These are phyloP conservation scores for Sextonia rubra DNA, from an alignment of 164 flowering plant genomes.

Conservation along the genomic window DNA sequence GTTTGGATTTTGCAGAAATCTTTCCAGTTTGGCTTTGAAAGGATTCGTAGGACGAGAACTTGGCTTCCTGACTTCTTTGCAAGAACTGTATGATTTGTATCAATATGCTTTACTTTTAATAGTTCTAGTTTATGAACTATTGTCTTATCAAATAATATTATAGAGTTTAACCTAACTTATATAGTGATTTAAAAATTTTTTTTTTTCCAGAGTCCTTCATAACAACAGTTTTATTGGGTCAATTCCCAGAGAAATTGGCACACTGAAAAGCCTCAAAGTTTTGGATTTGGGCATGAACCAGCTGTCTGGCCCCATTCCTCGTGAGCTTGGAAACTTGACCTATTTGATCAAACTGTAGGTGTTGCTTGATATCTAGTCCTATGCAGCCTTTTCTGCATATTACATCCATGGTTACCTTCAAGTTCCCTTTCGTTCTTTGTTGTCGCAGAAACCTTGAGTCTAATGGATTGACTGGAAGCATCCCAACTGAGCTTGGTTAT, in stretches of 20 bases:
- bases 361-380: neutral
- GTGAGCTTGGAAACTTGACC: conserved; percentile 58
- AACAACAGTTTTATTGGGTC: conserved; percentile 67
- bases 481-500: conserved; percentile 68
- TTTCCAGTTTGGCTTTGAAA: conserved; percentile 45
- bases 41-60: conserved; percentile 82
- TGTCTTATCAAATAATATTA: neutral
- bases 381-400: neutral
- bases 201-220: conserved; percentile 50
- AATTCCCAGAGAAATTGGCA: conserved; percentile 74
- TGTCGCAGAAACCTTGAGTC: conserved; percentile 67
- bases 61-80: conserved; percentile 52
- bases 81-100: conserved; percentile 56
- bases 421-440: neutral
- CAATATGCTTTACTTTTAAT: neutral
- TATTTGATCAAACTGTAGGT: conserved; percentile 53
- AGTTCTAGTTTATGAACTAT: neutral
- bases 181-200: conserved; percentile 12
- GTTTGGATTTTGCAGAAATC: conserved; percentile 53
- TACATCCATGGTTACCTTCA: conserved; percentile 3
- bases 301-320: conserved; percentile 78
- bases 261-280: conserved; percentile 52
- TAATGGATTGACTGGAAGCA: conserved; percentile 70
- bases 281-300: conserved; percentile 86
- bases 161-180: neutral